phyloP scores from a whole-genome alignment of 1,139 yeast genomes.

The Geotrichum phurueaensis region DNA sequence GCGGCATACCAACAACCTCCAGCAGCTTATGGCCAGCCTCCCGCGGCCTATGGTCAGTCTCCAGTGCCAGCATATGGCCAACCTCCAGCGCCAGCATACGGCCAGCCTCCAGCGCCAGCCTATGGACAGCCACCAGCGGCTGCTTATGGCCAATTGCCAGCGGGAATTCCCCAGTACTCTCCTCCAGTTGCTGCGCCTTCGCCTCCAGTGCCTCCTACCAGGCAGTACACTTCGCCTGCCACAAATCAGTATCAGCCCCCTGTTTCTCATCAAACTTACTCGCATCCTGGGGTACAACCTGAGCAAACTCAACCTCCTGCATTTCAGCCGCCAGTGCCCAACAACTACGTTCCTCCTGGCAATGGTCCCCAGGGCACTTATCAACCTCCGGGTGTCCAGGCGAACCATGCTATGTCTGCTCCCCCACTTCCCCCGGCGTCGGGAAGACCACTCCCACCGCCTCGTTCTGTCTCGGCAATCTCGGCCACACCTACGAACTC shows the following conservation, averaged over 20 bases:
- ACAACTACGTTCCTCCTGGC: constrained; percentile 7
- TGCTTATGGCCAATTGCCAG: not conserved
- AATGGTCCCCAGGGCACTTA: constrained; percentile 1
- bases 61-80: not conserved
- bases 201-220: not conserved
- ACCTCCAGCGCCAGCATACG: not conserved
- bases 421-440: constrained; percentile 1
- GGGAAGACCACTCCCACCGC: not conserved
- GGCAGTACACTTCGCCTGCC: not conserved
- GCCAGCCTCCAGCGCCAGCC: not conserved
- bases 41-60: constrained; percentile 6
- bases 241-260: constrained; percentile 3
- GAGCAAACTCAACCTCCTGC: constrained; percentile 42
- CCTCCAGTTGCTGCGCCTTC: constrained; percentile 1
- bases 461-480: not conserved
- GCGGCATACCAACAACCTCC: constrained; percentile 5
- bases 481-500: not conserved
- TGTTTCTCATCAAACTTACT: not conserved
- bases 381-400: not conserved
- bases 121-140: constrained; percentile 5
- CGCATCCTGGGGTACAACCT: constrained; percentile 34
- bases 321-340: not conserved
- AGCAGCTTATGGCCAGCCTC: constrained; percentile 5
- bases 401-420: not conserved
- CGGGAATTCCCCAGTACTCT: not conserved